phyloP scores from a whole-genome alignment of 139 green algal species.

The Bryopsis sp. region DNA sequence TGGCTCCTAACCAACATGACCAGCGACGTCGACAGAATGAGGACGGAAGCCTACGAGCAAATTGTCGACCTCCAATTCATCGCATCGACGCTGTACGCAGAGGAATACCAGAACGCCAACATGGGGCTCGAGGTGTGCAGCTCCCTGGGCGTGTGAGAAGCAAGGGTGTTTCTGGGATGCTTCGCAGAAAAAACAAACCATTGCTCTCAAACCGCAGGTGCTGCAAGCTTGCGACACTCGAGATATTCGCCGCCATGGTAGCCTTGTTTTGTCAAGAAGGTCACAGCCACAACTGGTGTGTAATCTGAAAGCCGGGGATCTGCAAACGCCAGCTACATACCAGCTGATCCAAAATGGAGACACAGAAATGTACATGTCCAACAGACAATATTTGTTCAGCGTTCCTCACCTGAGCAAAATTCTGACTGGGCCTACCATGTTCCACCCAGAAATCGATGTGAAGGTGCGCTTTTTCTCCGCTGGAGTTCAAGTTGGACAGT shows the following conservation, averaged over 20 bases:
- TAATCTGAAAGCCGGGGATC: not conserved
- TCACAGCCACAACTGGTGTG: not conserved
- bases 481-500: no score
- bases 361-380: constrained; percentile 4
- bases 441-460: not conserved
- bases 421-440: not conserved
- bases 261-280: not conserved
- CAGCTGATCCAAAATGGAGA: no score
- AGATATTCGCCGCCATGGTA: not conserved
- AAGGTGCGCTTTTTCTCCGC: not conserved
- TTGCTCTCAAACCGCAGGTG: no score
- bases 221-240: not conserved
- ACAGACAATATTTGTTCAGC: not conserved
- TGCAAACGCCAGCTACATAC: not conserved
- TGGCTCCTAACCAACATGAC: not conserved
- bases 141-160: no score
- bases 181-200: no score
- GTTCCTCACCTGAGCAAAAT: not conserved
- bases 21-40: not conserved
- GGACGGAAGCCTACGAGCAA: not conserved
- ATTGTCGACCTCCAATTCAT: not conserved
- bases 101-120: not conserved
- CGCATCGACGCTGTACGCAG: not conserved
- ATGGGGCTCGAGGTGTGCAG: not conserved
- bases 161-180: no score